Base-by-base conservation (phyloP, 2,329 filamentous ascomycete genomes). In the Knoxdaviesia capensis region DNA sequence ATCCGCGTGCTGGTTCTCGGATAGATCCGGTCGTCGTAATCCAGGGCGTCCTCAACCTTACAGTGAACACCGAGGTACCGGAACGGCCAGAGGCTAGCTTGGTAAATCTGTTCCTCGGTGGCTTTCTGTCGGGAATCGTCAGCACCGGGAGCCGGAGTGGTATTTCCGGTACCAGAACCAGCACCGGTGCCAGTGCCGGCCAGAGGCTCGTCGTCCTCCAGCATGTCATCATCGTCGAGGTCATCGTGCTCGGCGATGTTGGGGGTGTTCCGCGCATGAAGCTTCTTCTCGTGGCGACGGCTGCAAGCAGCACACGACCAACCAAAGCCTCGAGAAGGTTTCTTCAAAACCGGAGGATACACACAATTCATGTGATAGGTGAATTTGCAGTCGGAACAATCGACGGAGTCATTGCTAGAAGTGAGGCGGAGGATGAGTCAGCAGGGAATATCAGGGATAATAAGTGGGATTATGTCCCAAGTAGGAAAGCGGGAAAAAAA, bases 361-460 rank as follows among this genome's bases (percentile, higher is more conserved):
- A 98, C 90, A 58, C 90, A 98, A 53, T 87, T 84, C 88, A 98
- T 96, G 64, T 98, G 90, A 61, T 94, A 98, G 9, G 88, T 96
- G 57, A 86, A 79, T 55, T 79, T 74, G 59, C 90, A 98, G 43
- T 94, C 86, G 38, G 88, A 90, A 59, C 90, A 98, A 58, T 96
- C 88, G 29, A 96, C 90, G 35, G 90, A 96, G 62, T 96, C 85
- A 57, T 83, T 80, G 53, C 84, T 92, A 54, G 44, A 44, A 47
- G 20, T 20, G 20, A 20, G 20, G 20, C 3, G 20, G 20, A 20
- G 29, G 34, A 34, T 46, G 40, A 43, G 45, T 46, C 35, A 46
- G 41, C 37, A 36, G 34, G 10, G 6, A 31, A 38, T 41, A 41
- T 42, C 36, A 34, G 37, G 40, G 33, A 32, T 9, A 36, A 33